Base-by-base conservation (phyloP, 495 filamentous ascomycete species). In the Lichenothelia convexa region DNA sequence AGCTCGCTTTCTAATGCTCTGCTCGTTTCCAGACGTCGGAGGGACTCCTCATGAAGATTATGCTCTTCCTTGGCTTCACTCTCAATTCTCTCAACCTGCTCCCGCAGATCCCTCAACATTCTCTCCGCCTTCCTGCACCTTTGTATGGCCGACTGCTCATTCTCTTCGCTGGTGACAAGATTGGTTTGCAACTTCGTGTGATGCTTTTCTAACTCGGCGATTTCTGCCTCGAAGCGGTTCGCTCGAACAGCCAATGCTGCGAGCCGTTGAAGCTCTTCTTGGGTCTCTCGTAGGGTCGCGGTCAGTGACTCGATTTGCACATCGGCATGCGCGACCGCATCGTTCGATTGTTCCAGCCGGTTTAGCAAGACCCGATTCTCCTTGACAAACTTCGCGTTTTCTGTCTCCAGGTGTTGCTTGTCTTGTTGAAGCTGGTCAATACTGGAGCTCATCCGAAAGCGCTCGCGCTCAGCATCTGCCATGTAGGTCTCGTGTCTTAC, bases 401-500 rank as follows among this genome's bases (percentile, higher is more conserved):
- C 66, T 8, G 59, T 58, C 52, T 93, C 80, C 19, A 86, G 67
- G 36, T 75, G 62, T 44, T 59, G 63, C 51, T 85, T 91, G 43
- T 92, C 78, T 34, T 55, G 58, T 56, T 93, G 85, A 15, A 97
- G 59, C 42, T 62, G 60, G 38, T 80, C 75, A 45, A 94, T 80
- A 30, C 64, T 78, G 24, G 62, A 57, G 9, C 65, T 62, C 61
- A 91, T 71, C 21, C 70, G 71, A 30, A 57, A 55, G 12, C 89
- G 75, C 48, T 93, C 81, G 35, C 73, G 68, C 62, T 92, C 84
- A 35, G 83, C 79, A 50, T 93, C 82, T 15, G 73, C 76, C 64
- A 93, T 81, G 54, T 92, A 93, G 26, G 75, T 71, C 59, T 94
- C 87, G 68, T 95, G 86, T 39, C 86, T 80, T 34, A 77, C 72